Base-by-base conservation (phyloP, 345 rosid genomes). In the Excoecaria agallocha region DNA sequence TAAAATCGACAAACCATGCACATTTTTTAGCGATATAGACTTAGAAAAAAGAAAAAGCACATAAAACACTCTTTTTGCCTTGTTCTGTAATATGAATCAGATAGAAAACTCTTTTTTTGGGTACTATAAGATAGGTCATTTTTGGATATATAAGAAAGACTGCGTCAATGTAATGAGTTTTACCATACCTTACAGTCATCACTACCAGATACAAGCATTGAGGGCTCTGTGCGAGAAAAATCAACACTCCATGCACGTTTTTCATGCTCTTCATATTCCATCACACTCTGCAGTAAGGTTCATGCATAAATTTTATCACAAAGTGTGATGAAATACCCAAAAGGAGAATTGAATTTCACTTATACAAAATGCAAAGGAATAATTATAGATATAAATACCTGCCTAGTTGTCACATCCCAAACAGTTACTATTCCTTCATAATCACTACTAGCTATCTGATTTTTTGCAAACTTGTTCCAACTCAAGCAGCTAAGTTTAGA, bases 171-270 rank as follows among this genome's bases (percentile, higher is more conserved):
- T 5, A 56, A 70, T 50, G 49, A 68, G 54, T 17, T 38, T 22
- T 35, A 46, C 50, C 25, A 37, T 85, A 93, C 99, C 99, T 95
- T 93, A 71, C 97, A 91, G 78, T 95, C 99, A 76, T 95, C 99
- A 51, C 99, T 91, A 50, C 99, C 99, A 85, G 99, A 95, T 43
- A 95, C 96, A 68, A 95, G 99, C 97, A 91, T 89, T 6, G 98
- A 87, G 11, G 98, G 97, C 68, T 95, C 99, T 11, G 93, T 89
- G 68, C 84, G 81, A 60, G 98, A 95, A 83, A 93, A 95, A 80
- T 95, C 99, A 79, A 95, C 99, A 84, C 99, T 93, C 99, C 99
- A 95, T 55, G 98, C 99, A 52, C 98, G 97, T 76, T 93, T 95
- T 76, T 93, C 98, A 78, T 95, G 99, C 84, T 95, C 99, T 84